Percentiles rank a stretch among this genome's conserved stretches.
Conservation (phyloP, 2,329 filamentous ascomycete genomes). For the Penicillium sp. region DNA sequence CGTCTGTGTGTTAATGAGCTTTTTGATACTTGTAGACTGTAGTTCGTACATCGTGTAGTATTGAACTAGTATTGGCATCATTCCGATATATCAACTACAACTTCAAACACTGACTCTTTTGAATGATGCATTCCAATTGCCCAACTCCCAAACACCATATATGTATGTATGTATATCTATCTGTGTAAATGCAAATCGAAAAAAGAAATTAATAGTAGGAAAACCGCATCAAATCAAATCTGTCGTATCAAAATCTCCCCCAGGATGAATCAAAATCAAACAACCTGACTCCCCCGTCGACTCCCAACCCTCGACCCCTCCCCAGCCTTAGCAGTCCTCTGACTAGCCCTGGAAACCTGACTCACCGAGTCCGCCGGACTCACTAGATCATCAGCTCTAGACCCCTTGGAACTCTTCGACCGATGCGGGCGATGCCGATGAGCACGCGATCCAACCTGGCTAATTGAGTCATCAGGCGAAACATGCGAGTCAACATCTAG, state of each 20-base stretch:
- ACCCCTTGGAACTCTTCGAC: slow-evolving; percentile 33
- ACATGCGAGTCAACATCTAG: slow-evolving; percentile 55
- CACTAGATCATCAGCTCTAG: slow-evolving; percentile 34
- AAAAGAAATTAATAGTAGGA: not conserved
- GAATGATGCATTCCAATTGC: slow-evolving; percentile 4
- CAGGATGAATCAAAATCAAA: slow-evolving; percentile 10
- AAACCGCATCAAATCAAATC: not conserved
- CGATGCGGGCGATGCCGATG: slow-evolving; percentile 29
- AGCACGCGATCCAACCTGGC: slow-evolving; percentile 55
- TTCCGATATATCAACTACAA: not conserved
- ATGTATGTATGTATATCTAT: slow-evolving; percentile 10
- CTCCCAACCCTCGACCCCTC: slow-evolving; percentile 30
- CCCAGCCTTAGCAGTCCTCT: slow-evolving; percentile 34
- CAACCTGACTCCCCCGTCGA: slow-evolving; percentile 31
- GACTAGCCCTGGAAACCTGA: slow-evolving; percentile 36
- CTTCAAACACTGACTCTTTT: not conserved
- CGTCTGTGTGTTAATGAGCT: slow-evolving; percentile 9
- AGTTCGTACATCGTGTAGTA: not conserved
- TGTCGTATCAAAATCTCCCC: slow-evolving; percentile 3
- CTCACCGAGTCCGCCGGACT: slow-evolving; percentile 41
- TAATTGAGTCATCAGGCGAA: slow-evolving; percentile 75
- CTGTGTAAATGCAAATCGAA: slow-evolving; percentile 8
- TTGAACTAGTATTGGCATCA: not conserved
- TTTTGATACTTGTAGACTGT: not conserved
- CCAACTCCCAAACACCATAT: slow-evolving; percentile 5